These are phyloP conservation scores for Lentinula boryana DNA, from an alignment of 768 basidiomycete genomes.

Conservation along the genomic window DNA sequence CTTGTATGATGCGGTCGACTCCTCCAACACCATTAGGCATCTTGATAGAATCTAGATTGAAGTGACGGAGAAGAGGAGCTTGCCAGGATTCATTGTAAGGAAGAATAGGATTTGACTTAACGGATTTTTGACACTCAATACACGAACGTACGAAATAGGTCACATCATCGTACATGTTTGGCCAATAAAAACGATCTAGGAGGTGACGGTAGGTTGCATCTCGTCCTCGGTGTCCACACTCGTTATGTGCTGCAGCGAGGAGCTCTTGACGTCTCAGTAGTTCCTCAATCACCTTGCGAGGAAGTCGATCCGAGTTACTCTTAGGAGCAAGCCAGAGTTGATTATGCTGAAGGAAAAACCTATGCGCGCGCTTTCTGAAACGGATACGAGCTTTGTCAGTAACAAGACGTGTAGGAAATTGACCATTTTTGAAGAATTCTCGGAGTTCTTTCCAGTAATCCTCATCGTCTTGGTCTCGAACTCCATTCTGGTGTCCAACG, in stretches of 20 bases:
- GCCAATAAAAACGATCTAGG: constrained; percentile 27
- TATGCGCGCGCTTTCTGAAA: constrained; percentile 4
- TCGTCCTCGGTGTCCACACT: constrained; percentile 22
- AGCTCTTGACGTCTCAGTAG: constrained; percentile 7
- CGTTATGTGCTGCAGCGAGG: constrained; percentile 19
- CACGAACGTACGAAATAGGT: constrained; percentile 24
- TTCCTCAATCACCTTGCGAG: constrained; percentile 18
- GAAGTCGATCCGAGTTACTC: constrained; percentile 5
- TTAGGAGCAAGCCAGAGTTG: constrained; percentile 13
- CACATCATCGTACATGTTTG: constrained; percentile 22
- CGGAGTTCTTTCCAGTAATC: constrained; percentile 14
- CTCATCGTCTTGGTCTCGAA: neutral
- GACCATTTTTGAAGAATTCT: constrained; percentile 6
- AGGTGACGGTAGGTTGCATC: constrained; percentile 16
- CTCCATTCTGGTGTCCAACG: neutral
- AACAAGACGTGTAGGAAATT: neutral
- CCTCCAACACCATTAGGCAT: constrained; percentile 20
- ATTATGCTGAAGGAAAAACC: constrained; percentile 15
- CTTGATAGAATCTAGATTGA: constrained; percentile 21
- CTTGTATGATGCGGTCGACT: constrained; percentile 20
- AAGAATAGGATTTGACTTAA: constrained; percentile 12
- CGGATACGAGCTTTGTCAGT: neutral
- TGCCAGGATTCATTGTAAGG: constrained; percentile 16
- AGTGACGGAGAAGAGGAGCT: constrained; percentile 17
- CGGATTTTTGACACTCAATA: constrained; percentile 23